Percentiles rank a stretch among this genome's conserved stretches.
Evolutionary conservation across 1,284 basidiomycete genomes (phyloP).

Genomic region (Sutorius eximius): DNA sequence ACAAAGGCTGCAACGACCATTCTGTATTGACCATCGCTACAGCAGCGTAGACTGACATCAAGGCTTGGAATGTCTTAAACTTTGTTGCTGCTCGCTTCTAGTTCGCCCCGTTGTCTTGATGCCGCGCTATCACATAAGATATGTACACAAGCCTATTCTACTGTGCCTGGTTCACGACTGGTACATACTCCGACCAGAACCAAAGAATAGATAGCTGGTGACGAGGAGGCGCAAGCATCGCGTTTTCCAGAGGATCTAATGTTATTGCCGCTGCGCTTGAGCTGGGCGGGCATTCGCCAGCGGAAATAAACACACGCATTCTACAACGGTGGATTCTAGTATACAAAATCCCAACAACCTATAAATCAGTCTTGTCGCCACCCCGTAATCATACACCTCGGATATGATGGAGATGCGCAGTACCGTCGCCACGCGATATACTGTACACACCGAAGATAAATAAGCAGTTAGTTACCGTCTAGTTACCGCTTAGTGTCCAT

Average conservation of each 20-base stretch:
- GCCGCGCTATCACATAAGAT: too few relatives aligned
- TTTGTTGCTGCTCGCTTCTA: too few relatives aligned
- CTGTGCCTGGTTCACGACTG: too few relatives aligned
- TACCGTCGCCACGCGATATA: background rate
- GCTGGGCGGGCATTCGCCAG: background rate
- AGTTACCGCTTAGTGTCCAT: background rate
- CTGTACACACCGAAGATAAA: background rate
- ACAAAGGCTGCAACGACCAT: too few relatives aligned
- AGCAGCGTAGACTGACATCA: too few relatives aligned
- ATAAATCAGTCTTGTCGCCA: background rate
- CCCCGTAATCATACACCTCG: background rate
- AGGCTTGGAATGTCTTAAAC: too few relatives aligned
- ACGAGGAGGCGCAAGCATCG: background rate
- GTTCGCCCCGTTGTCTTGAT: too few relatives aligned
- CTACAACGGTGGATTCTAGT: background rate
- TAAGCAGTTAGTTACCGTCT: background rate
- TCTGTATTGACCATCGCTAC: too few relatives aligned
- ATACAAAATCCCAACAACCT: slow-evolving; percentile 1
- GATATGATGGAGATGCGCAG: background rate
- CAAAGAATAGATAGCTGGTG: background rate
- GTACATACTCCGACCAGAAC: too few relatives aligned
- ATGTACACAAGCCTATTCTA: too few relatives aligned
- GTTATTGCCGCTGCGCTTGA: background rate
- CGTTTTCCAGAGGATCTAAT: background rate
- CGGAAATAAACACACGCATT: slow-evolving; percentile 4